Base-by-base conservation (phyloP, 192 early-diverging fungal genomes). In the Entomortierella parvispora region DNA sequence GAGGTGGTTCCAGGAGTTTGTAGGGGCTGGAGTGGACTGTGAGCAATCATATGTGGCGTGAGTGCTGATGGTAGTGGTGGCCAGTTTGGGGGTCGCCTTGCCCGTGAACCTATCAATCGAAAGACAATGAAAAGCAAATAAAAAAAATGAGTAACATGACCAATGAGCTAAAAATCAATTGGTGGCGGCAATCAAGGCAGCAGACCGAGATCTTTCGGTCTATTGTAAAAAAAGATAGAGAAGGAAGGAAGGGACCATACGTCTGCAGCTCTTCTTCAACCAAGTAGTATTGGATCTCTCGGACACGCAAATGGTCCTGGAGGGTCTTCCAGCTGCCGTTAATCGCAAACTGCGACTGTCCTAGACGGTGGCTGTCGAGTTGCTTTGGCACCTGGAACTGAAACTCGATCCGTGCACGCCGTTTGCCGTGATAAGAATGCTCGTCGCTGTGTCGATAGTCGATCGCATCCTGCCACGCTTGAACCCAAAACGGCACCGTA, bases 331-430 rank as follows among this genome's bases (percentile, higher is more conserved):
- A 76, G 1, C 37, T 55, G 12, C 64, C 72, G 15, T 56, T 28
- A 47, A 76, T 67, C 25, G 64, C 64, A 62, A 76, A 68, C 26
- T 76, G 72, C 11, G 68, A 31, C 7, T 67, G 64, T 0, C 61
- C 58, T 2, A 76, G 59, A 17, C 65, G 64, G 8, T 33, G 48
- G 0, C 23, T 23, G 25, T 76, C 72, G 1, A 76, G 40, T 8
- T 68, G 65, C 12, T 76, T 76, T 18, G 72, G 65, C 2, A 76
- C 72, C 32, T 76, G 53, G 29, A 76, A 57, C 59, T 57, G 58
- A 58, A 68, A 76, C 23, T 76, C 72, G 23, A 76, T 58, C 34
- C 55, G 61, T n/a, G 51, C 59, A 0, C 53, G 58, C 12, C 72
- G 42, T 34, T 49, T 76, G 15, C 72, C 72, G 11, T 76, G 72